Evolutionary conservation across 257 asterid species (phyloP).

Genomic region (Mitragyna speciosa): DNA sequence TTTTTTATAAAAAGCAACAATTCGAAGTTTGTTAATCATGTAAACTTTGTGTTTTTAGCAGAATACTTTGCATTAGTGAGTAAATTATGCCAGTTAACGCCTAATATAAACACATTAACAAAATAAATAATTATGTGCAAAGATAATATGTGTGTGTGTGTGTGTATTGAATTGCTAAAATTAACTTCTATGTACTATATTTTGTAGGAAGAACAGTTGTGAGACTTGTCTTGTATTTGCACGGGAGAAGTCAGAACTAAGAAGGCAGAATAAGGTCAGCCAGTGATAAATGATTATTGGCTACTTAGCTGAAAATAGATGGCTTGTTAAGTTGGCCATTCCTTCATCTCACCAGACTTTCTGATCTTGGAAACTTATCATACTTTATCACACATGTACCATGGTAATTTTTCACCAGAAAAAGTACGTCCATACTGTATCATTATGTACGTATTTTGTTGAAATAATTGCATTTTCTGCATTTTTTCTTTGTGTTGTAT

Average conservation of each 20-base stretch:
- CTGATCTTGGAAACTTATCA: constrained; percentile 24
- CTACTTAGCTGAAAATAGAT: constrained; percentile 39
- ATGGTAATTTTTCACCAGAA: constrained; percentile 13
- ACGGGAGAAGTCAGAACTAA: constrained; percentile 10
- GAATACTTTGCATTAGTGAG: too few species aligned
- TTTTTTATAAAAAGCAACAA: too few species aligned
- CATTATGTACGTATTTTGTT: not conserved
- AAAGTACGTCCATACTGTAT: not conserved
- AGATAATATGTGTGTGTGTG: too few species aligned
- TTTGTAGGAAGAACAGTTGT: not conserved
- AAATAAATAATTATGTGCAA: too few species aligned
- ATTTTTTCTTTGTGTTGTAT: not conserved
- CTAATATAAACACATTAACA: too few species aligned
- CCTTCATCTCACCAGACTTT: constrained; percentile 31
- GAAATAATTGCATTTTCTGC: not conserved
- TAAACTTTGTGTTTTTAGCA: too few species aligned
- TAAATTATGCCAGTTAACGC: too few species aligned
- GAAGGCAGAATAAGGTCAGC: not conserved
- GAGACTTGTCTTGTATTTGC: not conserved
- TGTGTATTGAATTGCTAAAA: too few species aligned
- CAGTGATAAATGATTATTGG: constrained; percentile 15
- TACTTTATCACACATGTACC: not conserved
- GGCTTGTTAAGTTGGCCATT: constrained; percentile 30
- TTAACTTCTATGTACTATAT: not conserved
- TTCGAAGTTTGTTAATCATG: too few species aligned